Conservation (phyloP, 2,329 filamentous ascomycete genomes). For the Cladosporium phlei region DNA sequence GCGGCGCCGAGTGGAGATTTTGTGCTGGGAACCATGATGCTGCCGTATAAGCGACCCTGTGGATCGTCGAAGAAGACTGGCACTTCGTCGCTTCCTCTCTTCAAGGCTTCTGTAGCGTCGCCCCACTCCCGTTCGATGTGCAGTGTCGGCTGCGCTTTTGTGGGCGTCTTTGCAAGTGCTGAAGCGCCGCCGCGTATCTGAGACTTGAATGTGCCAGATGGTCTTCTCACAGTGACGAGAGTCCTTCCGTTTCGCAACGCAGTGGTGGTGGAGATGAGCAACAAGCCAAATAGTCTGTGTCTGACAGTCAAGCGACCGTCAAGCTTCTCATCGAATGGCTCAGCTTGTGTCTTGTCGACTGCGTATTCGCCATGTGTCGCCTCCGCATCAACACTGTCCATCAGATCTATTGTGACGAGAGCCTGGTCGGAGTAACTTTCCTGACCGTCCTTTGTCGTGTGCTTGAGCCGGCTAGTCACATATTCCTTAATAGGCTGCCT, state of each 20-base stretch:
- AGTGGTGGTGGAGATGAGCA: conserved; percentile 70
- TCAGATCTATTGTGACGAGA: conserved; percentile 83
- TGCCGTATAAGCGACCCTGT: conserved; percentile 26
- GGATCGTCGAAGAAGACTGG: conserved; percentile 27
- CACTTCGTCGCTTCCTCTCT: conserved; percentile 18
- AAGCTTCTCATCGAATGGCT: conserved; percentile 53
- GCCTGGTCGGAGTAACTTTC: conserved; percentile 85
- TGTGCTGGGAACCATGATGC: conserved; percentile 48
- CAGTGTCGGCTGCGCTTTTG: conserved; percentile 8
- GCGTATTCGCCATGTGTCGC: conserved; percentile 2
- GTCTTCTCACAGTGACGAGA: conserved; percentile 29
- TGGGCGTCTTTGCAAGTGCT: conserved; percentile 2
- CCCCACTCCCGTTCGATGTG: conserved; percentile 9
- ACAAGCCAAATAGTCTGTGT: conserved; percentile 69
- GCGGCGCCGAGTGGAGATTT: conserved; percentile 26
- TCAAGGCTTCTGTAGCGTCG: neutral
- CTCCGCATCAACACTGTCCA: conserved; percentile 32
- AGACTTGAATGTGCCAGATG: conserved; percentile 24
- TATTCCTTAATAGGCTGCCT: conserved; percentile 79
- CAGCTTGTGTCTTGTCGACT: conserved; percentile 3
- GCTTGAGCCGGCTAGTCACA: conserved; percentile 80
- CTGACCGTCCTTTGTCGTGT: conserved; percentile 69
- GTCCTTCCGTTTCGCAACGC: conserved; percentile 41
- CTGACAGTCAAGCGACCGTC: conserved; percentile 65
- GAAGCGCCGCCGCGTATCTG: conserved; percentile 10